Conservation (phyloP, 352 stramenopile genomes). For the Phytophthora tentaculata region DNA sequence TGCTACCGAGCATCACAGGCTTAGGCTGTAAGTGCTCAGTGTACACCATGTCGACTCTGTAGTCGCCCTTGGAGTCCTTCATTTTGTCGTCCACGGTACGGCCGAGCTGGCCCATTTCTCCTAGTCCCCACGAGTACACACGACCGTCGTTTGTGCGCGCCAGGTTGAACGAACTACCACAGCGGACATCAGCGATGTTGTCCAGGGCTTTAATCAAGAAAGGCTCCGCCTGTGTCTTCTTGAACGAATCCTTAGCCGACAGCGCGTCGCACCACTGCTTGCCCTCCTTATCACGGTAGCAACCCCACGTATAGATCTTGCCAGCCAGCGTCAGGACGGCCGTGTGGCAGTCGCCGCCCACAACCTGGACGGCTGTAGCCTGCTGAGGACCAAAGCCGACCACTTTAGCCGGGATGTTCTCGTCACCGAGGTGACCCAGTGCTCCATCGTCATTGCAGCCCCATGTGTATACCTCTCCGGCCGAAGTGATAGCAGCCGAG, state of each 20-base stretch:
- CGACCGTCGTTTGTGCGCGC: constrained; percentile 86
- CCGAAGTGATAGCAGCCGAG: constrained; percentile 83
- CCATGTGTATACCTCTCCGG: constrained; percentile 95
- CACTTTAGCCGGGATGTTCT: constrained; percentile 78
- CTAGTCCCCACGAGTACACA: constrained; percentile 93
- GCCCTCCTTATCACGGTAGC: constrained; percentile 97
- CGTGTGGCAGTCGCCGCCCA: constrained; percentile 95
- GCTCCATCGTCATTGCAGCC: constrained; percentile 93
- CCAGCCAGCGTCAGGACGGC: constrained; percentile 88
- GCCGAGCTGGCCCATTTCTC: constrained; percentile 89
- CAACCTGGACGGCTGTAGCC: constrained; percentile 65
- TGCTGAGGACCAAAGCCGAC: constrained; percentile 58
- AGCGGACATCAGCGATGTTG: constrained; percentile 82
- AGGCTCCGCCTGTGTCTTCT: constrained; percentile 75
- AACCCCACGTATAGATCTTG: constrained; percentile 95
- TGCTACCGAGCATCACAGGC: constrained; percentile 63
- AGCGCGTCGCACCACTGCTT: constrained; percentile 90
- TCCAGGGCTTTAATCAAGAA: constrained; percentile 65
- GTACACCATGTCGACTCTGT: constrained; percentile 81
- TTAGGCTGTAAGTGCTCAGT: constrained; percentile 81
- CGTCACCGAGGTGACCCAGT: constrained; percentile 85
- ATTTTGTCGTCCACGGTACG: constrained; percentile 68
- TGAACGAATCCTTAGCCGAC: constrained; percentile 73
- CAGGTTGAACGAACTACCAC: constrained; percentile 86
- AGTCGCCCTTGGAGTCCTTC: constrained; percentile 70